A percentile compares a stretch with the other conserved stretches of the same genome.
These are phyloP conservation scores for Apiospora koreana DNA, from an alignment of 2,329 filamentous ascomycete species.

Conservation along the genomic window DNA sequence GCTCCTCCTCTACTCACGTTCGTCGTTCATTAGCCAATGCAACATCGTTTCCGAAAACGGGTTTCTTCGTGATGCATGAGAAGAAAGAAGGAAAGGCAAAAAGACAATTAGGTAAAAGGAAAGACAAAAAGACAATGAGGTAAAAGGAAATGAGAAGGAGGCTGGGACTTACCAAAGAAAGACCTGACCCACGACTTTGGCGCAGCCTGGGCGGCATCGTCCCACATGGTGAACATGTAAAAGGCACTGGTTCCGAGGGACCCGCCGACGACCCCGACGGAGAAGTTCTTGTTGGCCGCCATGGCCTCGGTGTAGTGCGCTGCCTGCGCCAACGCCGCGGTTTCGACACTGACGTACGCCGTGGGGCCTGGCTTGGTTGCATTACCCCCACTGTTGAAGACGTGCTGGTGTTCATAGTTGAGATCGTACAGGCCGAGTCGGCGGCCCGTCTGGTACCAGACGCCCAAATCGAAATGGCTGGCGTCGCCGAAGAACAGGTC, in stretches of 20 bases:
- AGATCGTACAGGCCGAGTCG: not conserved
- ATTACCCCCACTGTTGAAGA: not conserved
- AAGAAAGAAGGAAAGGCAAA: no score
- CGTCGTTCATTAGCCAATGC: not conserved
- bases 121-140: no score
- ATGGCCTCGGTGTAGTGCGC: not conserved
- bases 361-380: not conserved
- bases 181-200: not conserved
- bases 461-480: not conserved
- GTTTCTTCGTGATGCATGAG: no score
- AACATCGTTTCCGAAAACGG: no score
- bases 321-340: not conserved
- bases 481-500: slow-evolving; percentile 3
- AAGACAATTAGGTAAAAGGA: no score
- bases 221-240: not conserved
- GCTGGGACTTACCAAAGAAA: not conserved
- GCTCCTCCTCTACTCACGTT: not conserved
- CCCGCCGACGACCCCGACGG: not conserved
- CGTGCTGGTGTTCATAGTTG: not conserved
- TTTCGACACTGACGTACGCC: not conserved
- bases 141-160: no score
- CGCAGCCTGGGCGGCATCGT: not conserved
- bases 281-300: not conserved
- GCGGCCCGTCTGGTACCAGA: not conserved
- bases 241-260: not conserved